Base-by-base conservation (phyloP, 768 basidiomycete genomes). In the Crucibulum laeve region DNA sequence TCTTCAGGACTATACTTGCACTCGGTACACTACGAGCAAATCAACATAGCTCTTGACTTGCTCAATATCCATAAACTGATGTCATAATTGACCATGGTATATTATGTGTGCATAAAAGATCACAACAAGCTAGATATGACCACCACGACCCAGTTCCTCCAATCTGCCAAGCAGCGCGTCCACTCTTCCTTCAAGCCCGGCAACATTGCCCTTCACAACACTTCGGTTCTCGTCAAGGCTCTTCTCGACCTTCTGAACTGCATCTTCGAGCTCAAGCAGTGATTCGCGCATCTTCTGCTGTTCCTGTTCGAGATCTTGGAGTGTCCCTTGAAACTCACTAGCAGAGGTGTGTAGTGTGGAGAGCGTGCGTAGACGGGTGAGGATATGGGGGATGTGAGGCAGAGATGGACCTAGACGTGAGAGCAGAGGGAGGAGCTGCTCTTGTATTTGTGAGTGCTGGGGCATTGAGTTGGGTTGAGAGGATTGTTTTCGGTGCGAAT, bases 341-440 rank as follows among this genome's bases (percentile, higher is more conserved):
- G 95, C 91, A 38, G 87, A 82, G 0, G 83, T 74, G 55, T 99
- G 95, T 46, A 99, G 63, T 0, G 79, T 58, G 6, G 89, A 82
- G 3, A 99, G 72, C 7, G 92, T 93, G 28, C 90, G 81, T 26
- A 99, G 65, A 11, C 95, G 87, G 3, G 87, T 81, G 19, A 99
- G 76, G 18, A 99, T 85, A 52, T 96, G 91, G 1, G 94, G 88
- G 34, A 91, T 86, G 50, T 90, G 87, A 0, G 88, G 85, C 1
- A 91, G 71, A 0, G 80, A 73, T 0, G 86, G 88, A 3, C 76
- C 76, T 0, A 91, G 78, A 15, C 87, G 79, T 19, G 80, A 73
- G 14, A 91, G 71, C 38, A 87, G 58, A 0, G 88, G 86, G 0
- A 87, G 61, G 10, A 90, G 60, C 34, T 83, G 79, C 36, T 89